Percentiles rank a stretch among this genome's conserved stretches.
phyloP scores from a whole-genome alignment of 148 eudicot genomes.

The Rhododendron henanense region DNA sequence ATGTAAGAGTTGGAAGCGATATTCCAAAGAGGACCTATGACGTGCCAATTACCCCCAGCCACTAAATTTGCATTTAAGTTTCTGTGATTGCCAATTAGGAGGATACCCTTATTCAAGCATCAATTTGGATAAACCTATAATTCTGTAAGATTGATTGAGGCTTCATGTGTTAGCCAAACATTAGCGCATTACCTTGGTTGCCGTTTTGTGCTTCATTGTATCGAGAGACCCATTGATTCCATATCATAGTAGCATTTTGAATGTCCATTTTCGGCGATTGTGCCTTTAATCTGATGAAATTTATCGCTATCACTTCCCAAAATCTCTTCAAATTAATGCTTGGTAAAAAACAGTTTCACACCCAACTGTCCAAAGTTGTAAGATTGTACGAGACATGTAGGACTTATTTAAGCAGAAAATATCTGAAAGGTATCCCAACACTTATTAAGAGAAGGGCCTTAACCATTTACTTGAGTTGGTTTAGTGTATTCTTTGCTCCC shows the following conservation, averaged over 20 bases:
- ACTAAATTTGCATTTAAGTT: not conserved
- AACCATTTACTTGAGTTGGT: no score
- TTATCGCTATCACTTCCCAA: no score
- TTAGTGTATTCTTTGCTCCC: no score
- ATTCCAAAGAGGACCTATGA: not conserved
- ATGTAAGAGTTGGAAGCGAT: not conserved
- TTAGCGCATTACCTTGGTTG: not conserved
- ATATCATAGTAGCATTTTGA: not conserved
- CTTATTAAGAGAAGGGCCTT: no score
- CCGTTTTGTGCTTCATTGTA: not conserved
- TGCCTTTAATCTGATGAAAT: not conserved
- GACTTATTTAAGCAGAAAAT: no score
- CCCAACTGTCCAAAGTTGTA: no score
- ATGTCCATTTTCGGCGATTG: not conserved
- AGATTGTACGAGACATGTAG: no score
- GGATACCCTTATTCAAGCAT: not conserved
- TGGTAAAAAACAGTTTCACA: no score
- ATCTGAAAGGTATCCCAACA: no score
- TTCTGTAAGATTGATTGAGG: not conserved
- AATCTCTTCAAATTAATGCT: no score
- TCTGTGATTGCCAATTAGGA: not conserved
- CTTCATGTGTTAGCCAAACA: not conserved
- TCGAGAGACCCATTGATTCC: not conserved
- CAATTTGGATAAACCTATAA: not conserved
- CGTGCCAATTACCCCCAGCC: not conserved